These are phyloP conservation scores for Rutstroemia sp. DNA, from an alignment of 2,329 filamentous ascomycete genomes.

Conservation along the genomic window DNA sequence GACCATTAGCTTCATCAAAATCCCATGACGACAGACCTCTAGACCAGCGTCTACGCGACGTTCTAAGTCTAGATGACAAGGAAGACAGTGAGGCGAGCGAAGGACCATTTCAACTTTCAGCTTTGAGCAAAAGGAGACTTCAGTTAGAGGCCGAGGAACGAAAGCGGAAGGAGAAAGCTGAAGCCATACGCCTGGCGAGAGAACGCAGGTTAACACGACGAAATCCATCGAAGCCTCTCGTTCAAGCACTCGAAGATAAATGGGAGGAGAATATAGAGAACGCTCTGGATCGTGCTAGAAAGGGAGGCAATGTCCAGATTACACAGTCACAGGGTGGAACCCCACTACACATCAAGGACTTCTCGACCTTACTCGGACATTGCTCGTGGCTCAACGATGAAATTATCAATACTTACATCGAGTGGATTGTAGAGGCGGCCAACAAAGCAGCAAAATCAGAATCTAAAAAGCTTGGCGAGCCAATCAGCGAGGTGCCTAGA, in stretches of 20 bases:
- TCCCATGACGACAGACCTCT: background rate
- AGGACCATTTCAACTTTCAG: background rate
- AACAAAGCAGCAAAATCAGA: constrained; percentile 47
- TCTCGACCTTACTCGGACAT: constrained; percentile 50
- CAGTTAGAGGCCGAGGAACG: background rate
- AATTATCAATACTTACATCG: constrained; percentile 60
- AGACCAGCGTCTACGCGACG: background rate
- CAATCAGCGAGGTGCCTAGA: constrained; percentile 45
- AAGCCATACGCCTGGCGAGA: constrained; percentile 16
- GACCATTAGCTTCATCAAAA: background rate
- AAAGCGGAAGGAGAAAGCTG: constrained; percentile 13
- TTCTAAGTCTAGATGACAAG: background rate
- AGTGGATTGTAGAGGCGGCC: constrained; percentile 50
- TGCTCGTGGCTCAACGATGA: constrained; percentile 70
- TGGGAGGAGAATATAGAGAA: constrained; percentile 34
- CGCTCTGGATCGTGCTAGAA: constrained; percentile 22
- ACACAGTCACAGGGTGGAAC: constrained; percentile 42
- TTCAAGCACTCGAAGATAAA: constrained; percentile 29
- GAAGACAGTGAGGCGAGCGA: background rate
- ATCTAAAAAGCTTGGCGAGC: constrained; percentile 15
- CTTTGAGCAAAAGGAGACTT: background rate
- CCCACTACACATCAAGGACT: constrained; percentile 49
- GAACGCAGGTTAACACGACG: constrained; percentile 21
- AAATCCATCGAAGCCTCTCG: constrained; percentile 17
- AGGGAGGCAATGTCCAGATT: constrained; percentile 28